These are phyloP conservation scores for Picea glauca DNA, from an alignment of 75 land plant genomes.

Conservation along the genomic window DNA sequence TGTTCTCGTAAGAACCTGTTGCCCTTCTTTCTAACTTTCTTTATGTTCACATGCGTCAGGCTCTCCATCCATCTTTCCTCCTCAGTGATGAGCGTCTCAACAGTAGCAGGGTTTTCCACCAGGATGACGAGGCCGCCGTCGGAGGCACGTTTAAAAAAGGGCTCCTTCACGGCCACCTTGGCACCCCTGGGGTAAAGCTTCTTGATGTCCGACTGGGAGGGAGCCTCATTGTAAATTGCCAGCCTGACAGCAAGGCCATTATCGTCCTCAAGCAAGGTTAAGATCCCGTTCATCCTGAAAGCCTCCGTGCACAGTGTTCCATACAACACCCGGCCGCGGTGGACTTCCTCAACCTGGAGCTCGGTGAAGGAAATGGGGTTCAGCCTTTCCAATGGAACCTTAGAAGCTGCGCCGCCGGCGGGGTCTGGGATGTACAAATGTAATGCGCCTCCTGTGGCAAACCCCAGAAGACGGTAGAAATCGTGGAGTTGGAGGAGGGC, in stretches of 20 bases:
- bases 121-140: constrained; percentile 7
- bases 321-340: constrained; percentile 21
- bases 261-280: constrained; percentile 14
- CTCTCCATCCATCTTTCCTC: neutral
- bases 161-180: neutral
- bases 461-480: too few species aligned
- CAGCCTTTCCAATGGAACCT: neutral
- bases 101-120: constrained; percentile 7
- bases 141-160: constrained; percentile 2
- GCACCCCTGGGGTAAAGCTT: neutral
- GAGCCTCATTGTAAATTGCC: neutral
- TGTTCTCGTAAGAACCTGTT: too few species aligned
- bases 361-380: constrained; percentile 17
- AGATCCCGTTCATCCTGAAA: constrained; percentile 7
- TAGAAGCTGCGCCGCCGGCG: too few species aligned
- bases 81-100: neutral
- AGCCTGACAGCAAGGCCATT: neutral
- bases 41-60: too few species aligned
- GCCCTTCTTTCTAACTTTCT: too few species aligned
- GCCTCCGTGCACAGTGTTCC: constrained; percentile 29
- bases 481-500: too few species aligned
- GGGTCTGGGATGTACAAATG: too few species aligned
- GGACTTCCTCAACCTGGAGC: constrained; percentile 19
- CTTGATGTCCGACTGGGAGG: neutral
- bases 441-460: too few species aligned